Base-by-base conservation (phyloP, 768 basidiomycete genomes). In the Rhizopogon sp. region DNA sequence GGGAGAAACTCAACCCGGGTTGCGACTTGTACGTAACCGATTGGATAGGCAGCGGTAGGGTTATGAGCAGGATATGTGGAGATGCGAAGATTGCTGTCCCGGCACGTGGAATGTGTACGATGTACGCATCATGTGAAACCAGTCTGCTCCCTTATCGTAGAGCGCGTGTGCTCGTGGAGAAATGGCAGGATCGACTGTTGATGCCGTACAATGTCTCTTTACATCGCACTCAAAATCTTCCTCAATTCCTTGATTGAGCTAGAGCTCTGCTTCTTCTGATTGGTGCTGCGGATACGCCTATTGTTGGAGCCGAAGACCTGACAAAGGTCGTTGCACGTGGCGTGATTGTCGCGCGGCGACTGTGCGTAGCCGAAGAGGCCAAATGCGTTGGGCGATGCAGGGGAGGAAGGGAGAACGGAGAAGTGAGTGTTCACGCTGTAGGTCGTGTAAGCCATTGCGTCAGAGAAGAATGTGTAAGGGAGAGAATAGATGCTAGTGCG, bases 311-410 rank as follows among this genome's bases (percentile, higher is more conserved):
- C 55, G 31, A 62, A 60, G 54, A 64, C 58, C 35, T 66, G 69
- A 20, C 72, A 69, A 53, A 77, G 64, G 58, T 75, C 72, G 45
- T 72, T 67, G 58, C 73, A 76, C 58, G 70, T 70, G 43, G 65
- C 58, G 56, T 75, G 70, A 4, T 68, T 64, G 43, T 76, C 72
- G 40, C 76, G 73, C 25, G 75, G 73, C 3, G 69, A 70, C 41
- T 72, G 70, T 22, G 69, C 59, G 17, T 64, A 61, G 49, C 69
- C 65, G 58, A 74, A 74, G 62, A 76, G 62, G 62, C 60, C 61
- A 66, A 75, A 74, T 44, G 65, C 56, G 54, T 67, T 66, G 39
- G 64, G 65, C n/a, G 67, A 60, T 40, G 68, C 59, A 55, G 67
- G 62, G 52, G 64, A 52, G 43, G 69, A 60, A 58, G 60, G 60